phyloP scores from a whole-genome alignment of 257 asterid genomes.

The Ilex asprella region DNA sequence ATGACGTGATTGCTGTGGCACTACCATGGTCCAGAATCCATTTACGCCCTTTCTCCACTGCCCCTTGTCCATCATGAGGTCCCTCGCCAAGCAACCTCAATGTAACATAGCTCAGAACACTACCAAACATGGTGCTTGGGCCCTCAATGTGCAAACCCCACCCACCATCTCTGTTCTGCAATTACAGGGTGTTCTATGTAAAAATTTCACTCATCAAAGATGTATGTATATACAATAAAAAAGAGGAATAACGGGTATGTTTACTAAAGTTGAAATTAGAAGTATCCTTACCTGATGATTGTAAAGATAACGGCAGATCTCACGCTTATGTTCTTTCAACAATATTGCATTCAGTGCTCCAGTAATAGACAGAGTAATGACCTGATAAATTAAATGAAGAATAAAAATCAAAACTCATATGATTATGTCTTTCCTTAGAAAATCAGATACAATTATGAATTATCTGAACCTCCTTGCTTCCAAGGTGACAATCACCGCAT shows the following conservation, averaged over 20 bases:
- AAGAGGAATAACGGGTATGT: not conserved
- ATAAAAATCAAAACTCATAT: not conserved
- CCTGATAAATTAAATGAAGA: constrained; percentile 38
- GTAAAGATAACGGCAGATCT: constrained; percentile 92
- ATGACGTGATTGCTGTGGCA: constrained; percentile 88
- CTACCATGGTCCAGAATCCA: constrained; percentile 95
- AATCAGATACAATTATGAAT: not conserved
- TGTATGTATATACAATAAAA: constrained; percentile 8
- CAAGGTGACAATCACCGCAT: not conserved
- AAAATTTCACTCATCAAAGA: constrained; percentile 9
- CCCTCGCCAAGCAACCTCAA: constrained; percentile 97
- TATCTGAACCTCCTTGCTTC: not conserved
- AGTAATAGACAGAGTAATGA: constrained; percentile 62
- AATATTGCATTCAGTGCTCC: constrained; percentile 88
- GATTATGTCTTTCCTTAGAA: not conserved
- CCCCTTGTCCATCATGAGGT: constrained; percentile 82
- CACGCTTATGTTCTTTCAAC: constrained; percentile 73
- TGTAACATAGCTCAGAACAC: constrained; percentile 82
- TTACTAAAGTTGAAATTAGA: constrained; percentile 1
- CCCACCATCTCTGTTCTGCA: constrained; percentile 94
- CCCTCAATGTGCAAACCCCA: constrained; percentile 99
- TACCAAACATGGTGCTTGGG: constrained; percentile 98
- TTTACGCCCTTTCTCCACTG: constrained; percentile 87
- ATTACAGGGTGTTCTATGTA: constrained; percentile 12
- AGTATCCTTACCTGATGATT: constrained; percentile 74